These are phyloP conservation scores for Wickerhamomyces chaumierensis DNA, from an alignment of 805 yeast genomes.

Conservation along the genomic window DNA sequence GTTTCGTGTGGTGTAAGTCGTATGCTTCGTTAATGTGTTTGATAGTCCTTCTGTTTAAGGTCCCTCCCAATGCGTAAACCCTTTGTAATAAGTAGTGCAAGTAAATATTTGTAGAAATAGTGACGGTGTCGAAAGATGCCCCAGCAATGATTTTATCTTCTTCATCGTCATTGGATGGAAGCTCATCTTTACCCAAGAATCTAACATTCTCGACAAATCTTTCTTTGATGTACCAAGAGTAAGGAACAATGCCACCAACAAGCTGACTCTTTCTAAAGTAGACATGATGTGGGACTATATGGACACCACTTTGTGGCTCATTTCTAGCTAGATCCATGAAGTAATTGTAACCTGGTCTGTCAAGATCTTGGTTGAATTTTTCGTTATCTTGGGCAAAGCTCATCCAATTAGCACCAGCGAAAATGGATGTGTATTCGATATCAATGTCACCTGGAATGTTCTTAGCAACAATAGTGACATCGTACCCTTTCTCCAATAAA, in stretches of 20 bases:
- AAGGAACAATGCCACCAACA: not conserved
- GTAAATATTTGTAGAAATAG: slow-evolving; percentile 44
- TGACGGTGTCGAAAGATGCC: slow-evolving; percentile 35
- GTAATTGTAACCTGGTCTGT: slow-evolving; percentile 32
- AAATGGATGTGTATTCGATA: slow-evolving; percentile 43
- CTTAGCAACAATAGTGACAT: slow-evolving; percentile 28
- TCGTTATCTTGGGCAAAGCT: slow-evolving; percentile 37
- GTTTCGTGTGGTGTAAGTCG: slow-evolving; percentile 23
- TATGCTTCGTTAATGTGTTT: slow-evolving; percentile 35
- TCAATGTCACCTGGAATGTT: slow-evolving; percentile 43
- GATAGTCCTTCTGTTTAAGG: slow-evolving; percentile 28
- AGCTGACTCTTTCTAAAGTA: slow-evolving; percentile 6
- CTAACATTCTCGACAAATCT: slow-evolving; percentile 28
- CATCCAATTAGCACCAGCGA: slow-evolving; percentile 60
- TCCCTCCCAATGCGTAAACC: slow-evolving; percentile 34
- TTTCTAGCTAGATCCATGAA: slow-evolving; percentile 30
- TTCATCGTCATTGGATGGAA: too few relatives aligned
- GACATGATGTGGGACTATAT: slow-evolving; percentile 8
- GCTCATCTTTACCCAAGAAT: slow-evolving; percentile 21
- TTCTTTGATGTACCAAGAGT: slow-evolving; percentile 34
- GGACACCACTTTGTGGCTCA: slow-evolving; percentile 38
- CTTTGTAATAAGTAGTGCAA: slow-evolving; percentile 35
- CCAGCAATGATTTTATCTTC: too few relatives aligned
- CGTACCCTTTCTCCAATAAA: slow-evolving; percentile 26
- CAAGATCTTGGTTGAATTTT: slow-evolving; percentile 25